These are phyloP conservation scores for Linanthus parryae DNA, from an alignment of 148 eudicot species.

Conservation along the genomic window DNA sequence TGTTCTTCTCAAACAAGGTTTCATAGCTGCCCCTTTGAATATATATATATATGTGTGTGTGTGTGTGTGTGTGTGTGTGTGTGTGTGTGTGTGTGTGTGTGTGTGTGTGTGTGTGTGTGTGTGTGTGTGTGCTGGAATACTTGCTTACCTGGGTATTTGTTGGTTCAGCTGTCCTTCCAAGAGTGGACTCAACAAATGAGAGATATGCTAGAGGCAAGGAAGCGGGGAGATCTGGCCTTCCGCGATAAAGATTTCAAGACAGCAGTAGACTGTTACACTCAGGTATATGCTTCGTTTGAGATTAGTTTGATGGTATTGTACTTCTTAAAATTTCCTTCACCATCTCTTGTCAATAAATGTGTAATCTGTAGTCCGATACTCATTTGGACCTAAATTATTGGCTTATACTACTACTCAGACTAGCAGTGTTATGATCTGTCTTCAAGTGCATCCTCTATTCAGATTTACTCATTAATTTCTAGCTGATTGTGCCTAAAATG, in stretches of 20 bases:
- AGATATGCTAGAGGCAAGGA: constrained; percentile 86
- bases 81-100: too few species aligned
- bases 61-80: too few species aligned
- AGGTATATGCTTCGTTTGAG: constrained; percentile 34
- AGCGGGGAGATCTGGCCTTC: constrained; percentile 86
- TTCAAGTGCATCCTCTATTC: too few species aligned
- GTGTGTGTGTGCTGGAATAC: constrained; percentile 10
- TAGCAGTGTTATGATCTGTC: too few species aligned
- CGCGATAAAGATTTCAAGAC: constrained; percentile 86
- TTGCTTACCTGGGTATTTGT: constrained; percentile 1
- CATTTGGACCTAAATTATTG: too few species aligned
- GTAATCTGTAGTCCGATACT: neutral
- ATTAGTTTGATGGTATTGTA: neutral
- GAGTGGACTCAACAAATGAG: constrained; percentile 99
- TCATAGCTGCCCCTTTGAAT: constrained; percentile 2
- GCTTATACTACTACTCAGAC: too few species aligned
- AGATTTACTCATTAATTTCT: too few species aligned
- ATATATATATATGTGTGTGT: too few species aligned
- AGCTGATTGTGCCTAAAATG: neutral
- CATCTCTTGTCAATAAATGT: neutral
- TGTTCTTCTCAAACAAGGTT: neutral
- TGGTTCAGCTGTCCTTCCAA: constrained; percentile 74
- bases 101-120: too few species aligned
- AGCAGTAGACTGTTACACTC: constrained; percentile 90
- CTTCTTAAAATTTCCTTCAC: too few species aligned